phyloP scores from a whole-genome alignment of 768 basidiomycete genomes.

The Pseudohyphozyma bogoriensis region DNA sequence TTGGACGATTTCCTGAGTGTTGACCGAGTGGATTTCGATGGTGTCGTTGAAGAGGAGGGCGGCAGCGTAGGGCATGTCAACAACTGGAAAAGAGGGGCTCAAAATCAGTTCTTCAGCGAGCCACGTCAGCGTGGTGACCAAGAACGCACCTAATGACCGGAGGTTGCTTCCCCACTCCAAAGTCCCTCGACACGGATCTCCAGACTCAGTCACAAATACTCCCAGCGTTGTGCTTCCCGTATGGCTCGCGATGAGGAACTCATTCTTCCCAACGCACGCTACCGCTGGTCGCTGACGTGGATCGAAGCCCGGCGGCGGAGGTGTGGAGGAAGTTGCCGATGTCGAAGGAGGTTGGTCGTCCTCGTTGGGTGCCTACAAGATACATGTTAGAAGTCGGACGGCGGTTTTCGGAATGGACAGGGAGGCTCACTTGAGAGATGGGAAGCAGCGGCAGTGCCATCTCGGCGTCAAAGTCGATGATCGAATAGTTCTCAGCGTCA shows the following conservation, averaged over 20 bases:
- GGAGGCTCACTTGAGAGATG: conserved; percentile 56
- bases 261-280: conserved; percentile 60
- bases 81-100: conserved; percentile 44
- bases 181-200: conserved; percentile 82
- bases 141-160: conserved; percentile 35
- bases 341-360: conserved; percentile 32
- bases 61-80: conserved; percentile 72
- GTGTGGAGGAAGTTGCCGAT: background rate
- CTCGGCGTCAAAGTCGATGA: conserved; percentile 65
- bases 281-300: conserved; percentile 52
- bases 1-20: conserved; percentile 62
- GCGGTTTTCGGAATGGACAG: conserved; percentile 22
- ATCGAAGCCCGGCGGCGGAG: background rate
- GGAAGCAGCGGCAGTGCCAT: conserved; percentile 65
- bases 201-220: conserved; percentile 70
- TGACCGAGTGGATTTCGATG: conserved; percentile 69
- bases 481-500: conserved; percentile 59
- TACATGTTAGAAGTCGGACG: conserved; percentile 3
- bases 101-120: conserved; percentile 5
- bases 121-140: no score
- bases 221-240: conserved; percentile 72
- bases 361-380: conserved; percentile 35
- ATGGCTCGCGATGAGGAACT: conserved; percentile 79
- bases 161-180: conserved; percentile 77
- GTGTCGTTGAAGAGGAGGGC: conserved; percentile 67